Percentiles rank a stretch among this genome's conserved stretches.
Evolutionary conservation across 441 rosid species (phyloP).

Genomic region (Gossypium aridum): DNA sequence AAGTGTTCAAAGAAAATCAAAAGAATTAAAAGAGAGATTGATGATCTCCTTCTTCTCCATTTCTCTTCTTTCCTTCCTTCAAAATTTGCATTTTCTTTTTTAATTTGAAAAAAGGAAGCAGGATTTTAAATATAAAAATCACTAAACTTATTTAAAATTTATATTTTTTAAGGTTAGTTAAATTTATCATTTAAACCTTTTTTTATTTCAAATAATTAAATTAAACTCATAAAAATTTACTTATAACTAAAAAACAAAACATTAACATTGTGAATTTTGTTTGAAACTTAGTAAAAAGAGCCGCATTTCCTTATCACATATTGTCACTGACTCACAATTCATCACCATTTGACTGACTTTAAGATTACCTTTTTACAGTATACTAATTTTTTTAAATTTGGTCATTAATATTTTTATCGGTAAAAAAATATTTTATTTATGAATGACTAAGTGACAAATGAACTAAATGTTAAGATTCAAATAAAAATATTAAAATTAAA

Average conservation of each 20-base stretch:
- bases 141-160: not conserved
- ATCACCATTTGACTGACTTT: too few relatives aligned
- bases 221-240: not conserved
- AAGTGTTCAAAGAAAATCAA: not conserved
- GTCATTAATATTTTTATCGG: too few relatives aligned
- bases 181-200: not conserved
- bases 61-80: not conserved
- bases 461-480: too few relatives aligned
- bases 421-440: too few relatives aligned
- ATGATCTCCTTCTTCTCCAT: not conserved
- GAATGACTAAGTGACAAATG: too few relatives aligned
- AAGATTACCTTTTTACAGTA: too few relatives aligned
- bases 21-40: not conserved
- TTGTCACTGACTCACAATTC: too few relatives aligned
- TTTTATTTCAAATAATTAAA: not conserved
- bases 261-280: not conserved
- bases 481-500: too few relatives aligned
- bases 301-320: not conserved
- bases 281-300: not conserved
- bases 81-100: not conserved
- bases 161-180: not conserved
- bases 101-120: not conserved
- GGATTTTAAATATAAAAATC: not conserved
- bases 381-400: too few relatives aligned
- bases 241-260: not conserved